These are phyloP conservation scores for Miscanthus lutarioriparius DNA, from an alignment of 176 grass and related monocot species.

Conservation along the genomic window DNA sequence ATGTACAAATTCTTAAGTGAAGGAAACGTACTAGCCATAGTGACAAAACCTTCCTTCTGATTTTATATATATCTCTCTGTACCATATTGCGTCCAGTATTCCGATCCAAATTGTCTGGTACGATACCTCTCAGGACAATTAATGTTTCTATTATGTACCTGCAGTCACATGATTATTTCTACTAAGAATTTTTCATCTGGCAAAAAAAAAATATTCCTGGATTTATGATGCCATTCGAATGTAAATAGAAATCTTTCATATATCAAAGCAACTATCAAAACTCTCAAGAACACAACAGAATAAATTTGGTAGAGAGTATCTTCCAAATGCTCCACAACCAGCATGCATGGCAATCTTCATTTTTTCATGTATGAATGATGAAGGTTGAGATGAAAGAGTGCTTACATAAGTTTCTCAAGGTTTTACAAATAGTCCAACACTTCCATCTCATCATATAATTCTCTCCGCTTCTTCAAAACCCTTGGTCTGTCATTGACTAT, in stretches of 20 bases:
- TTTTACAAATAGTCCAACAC: slow-evolving; percentile 67
- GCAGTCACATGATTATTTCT: slow-evolving; percentile 27
- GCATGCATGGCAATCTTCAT: not conserved
- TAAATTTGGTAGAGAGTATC: not conserved
- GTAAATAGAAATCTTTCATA: not conserved
- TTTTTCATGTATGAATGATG: not conserved
- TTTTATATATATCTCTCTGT: not conserved
- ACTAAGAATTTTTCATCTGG: not conserved
- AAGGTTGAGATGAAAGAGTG: slow-evolving; percentile 10
- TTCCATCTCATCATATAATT: slow-evolving; percentile 61
- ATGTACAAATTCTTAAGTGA: not conserved
- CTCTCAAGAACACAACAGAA: not conserved
- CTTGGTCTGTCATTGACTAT: slow-evolving; percentile 79
- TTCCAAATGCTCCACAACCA: not conserved
- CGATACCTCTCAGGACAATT: not conserved
- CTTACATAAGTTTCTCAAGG: slow-evolving; percentile 32
- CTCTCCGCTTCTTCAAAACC: slow-evolving; percentile 56
- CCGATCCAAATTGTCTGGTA: slow-evolving; percentile 10
- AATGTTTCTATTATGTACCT: slow-evolving; percentile 39
- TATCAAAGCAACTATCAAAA: not conserved
- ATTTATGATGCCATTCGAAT: not conserved
- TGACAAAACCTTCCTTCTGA: not conserved
- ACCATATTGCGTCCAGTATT: not conserved
- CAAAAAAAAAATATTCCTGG: not conserved
- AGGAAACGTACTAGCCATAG: slow-evolving; percentile 6